Conservation (phyloP, 306 rosid species). For the Inga leiocalycina region DNA sequence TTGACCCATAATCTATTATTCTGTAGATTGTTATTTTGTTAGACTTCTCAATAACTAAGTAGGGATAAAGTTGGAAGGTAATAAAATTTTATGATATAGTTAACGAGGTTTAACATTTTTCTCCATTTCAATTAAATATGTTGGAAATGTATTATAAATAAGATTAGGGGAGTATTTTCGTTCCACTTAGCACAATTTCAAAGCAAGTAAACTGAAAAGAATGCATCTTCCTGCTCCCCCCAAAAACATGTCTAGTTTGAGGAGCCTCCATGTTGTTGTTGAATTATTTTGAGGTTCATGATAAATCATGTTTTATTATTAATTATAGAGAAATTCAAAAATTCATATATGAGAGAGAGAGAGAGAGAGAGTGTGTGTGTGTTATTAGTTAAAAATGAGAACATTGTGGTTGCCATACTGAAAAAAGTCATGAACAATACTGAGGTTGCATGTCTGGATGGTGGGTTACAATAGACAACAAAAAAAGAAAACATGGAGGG, state of each 20-base stretch:
- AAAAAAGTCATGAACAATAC: background rate
- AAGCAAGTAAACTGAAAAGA: background rate
- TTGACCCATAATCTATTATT: too few species aligned
- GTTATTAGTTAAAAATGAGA: background rate
- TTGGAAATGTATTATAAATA: too few species aligned
- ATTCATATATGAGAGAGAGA: too few species aligned
- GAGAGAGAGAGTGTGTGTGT: too few species aligned
- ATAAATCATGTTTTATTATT: background rate
- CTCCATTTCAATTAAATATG: too few species aligned
- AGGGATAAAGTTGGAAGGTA: too few species aligned
- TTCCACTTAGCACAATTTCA: background rate
- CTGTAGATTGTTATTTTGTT: too few species aligned
- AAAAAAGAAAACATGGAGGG: background rate
- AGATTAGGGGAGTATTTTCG: background rate
- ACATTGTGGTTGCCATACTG: background rate
- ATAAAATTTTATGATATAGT: too few species aligned
- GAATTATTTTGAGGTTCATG: background rate
- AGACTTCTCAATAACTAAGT: too few species aligned
- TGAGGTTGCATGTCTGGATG: background rate
- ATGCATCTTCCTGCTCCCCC: background rate
- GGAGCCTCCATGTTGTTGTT: background rate
- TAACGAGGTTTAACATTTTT: too few species aligned
- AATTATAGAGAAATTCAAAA: background rate
- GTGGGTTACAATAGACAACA: background rate
- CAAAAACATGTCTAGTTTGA: background rate